Evolutionary conservation across 2,329 filamentous ascomycete genomes (phyloP), one percentile per base, ranked within the genome.

Genomic region (Beauveria sp.): DNA sequence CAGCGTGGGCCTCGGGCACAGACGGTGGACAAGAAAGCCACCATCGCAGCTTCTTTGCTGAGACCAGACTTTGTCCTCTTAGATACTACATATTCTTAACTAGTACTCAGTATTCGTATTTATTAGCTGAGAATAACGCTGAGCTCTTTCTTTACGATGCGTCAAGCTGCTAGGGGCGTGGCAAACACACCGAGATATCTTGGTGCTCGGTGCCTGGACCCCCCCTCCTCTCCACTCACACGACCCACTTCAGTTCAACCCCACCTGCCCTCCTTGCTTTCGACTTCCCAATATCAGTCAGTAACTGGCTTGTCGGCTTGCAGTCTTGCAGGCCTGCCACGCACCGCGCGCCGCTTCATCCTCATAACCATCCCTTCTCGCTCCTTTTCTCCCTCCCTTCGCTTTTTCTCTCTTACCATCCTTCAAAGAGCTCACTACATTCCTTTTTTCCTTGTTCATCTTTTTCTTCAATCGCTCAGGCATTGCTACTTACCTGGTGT

Each of bases 391-490:
- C 56, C 52, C 54, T 57, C 38, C 59, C 49, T 58, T 61, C 56
- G 59, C 62, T 63, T 62, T 58, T 63, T 49, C 60, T 28, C 16
- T 18, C 22, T 55, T 12, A 14, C 52, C 38, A 55, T 65, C 54
- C 49, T 51, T 63, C 62, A 45, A 56, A 56, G 40, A 56, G 54
- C 26, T 20, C 5, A 22, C 63, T 62, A 57, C 52, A 53, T 62
- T 54, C 58, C 62, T 47, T 65, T 52, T 62, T 60, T 62, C 54
- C 56, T 47, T 63, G 40, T 18, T 57, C 43, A 20, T 18, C 47
- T 43, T 38, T 16, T 38, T 38, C 34, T 54, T 53, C 51, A 53
- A 58, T 58, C 43, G 38, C 34, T 47, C 34, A 6, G 30, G 43
- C 56, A 54, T 56, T 22, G 22, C 43, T 26, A 53, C 47, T 49